Percentiles rank a stretch among this genome's conserved stretches.
These are phyloP conservation scores for Baorangia bicolor DNA, from an alignment of 768 basidiomycete species.

Conservation along the genomic window DNA sequence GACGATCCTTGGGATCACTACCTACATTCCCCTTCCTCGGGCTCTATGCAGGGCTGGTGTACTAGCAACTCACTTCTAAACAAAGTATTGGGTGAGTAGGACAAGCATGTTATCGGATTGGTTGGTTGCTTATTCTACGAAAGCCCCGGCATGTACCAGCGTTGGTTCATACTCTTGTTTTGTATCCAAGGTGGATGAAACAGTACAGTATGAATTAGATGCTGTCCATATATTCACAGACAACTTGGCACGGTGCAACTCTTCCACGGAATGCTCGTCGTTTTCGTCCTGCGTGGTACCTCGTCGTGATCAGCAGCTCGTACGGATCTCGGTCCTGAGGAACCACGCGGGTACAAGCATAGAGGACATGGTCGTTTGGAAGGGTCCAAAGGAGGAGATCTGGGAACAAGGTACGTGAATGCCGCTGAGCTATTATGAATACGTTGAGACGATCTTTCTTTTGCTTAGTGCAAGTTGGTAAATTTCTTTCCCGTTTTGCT, in stretches of 20 bases:
- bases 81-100: conserved; percentile 12
- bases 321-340: conserved; percentile 51
- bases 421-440: not conserved
- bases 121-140: not conserved
- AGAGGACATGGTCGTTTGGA: conserved; percentile 63
- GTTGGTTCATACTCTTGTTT: conserved; percentile 43
- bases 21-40: conserved; percentile 30
- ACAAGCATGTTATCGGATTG: not conserved
- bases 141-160: conserved; percentile 12
- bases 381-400: conserved; percentile 64
- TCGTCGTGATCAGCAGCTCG: conserved; percentile 45
- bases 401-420: conserved; percentile 58
- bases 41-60: conserved; percentile 60
- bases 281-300: conserved; percentile 54
- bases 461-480: conserved; percentile 51
- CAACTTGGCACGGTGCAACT: conserved; percentile 39
- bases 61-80: conserved; percentile 37
- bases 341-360: not conserved
- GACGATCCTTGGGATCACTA: conserved; percentile 48
- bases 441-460: not conserved
- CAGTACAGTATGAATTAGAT: conserved; percentile 51
- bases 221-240: conserved; percentile 50
- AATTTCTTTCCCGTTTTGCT: conserved; percentile 39
- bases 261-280: conserved; percentile 36
- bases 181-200: conserved; percentile 28